Evolutionary conservation across 768 basidiomycete species (phyloP).

Genomic region (Cantharellus cinnabarinus): DNA sequence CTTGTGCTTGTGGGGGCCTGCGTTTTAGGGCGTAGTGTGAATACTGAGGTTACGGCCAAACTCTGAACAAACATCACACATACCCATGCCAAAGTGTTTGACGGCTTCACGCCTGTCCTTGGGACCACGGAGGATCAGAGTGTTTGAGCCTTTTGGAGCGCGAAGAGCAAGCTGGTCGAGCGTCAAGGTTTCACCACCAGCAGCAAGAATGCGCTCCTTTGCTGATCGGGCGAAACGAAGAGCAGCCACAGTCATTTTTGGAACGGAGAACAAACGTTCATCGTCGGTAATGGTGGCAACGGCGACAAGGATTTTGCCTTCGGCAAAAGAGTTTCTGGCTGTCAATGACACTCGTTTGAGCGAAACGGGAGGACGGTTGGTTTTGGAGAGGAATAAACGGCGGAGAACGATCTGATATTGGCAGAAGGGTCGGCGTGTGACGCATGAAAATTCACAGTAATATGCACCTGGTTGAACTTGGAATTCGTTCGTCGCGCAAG

Average conservation of each 20-base stretch:
- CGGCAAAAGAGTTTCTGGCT: conserved; percentile 33
- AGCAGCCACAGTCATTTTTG: conserved; percentile 84
- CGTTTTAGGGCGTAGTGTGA: background rate
- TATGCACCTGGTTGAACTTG: conserved; percentile 73
- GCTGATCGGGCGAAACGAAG: conserved; percentile 87
- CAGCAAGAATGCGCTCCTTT: conserved; percentile 84
- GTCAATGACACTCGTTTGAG: conserved; percentile 81
- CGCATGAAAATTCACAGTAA: background rate
- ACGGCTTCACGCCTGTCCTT: conserved; percentile 85
- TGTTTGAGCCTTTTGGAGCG: conserved; percentile 88
- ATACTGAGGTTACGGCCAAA: background rate
- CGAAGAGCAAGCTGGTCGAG: conserved; percentile 92
- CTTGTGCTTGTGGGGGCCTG: conserved; percentile 91
- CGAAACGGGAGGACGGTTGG: conserved; percentile 91
- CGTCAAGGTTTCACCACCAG: conserved; percentile 87
- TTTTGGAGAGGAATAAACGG: conserved; percentile 90
- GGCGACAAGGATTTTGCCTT: conserved; percentile 68
- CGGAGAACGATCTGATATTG: conserved; percentile 62
- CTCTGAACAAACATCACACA: conserved; percentile 6
- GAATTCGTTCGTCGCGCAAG: conserved; percentile 92
- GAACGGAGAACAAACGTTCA: conserved; percentile 62
- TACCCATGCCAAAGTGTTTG: conserved; percentile 95
- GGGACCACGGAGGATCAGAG: conserved; percentile 79
- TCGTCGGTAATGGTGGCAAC: conserved; percentile 95
- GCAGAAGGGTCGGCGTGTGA: background rate